Base-by-base conservation (phyloP, 768 basidiomycete genomes). In the Pulveroboletus sp. region DNA sequence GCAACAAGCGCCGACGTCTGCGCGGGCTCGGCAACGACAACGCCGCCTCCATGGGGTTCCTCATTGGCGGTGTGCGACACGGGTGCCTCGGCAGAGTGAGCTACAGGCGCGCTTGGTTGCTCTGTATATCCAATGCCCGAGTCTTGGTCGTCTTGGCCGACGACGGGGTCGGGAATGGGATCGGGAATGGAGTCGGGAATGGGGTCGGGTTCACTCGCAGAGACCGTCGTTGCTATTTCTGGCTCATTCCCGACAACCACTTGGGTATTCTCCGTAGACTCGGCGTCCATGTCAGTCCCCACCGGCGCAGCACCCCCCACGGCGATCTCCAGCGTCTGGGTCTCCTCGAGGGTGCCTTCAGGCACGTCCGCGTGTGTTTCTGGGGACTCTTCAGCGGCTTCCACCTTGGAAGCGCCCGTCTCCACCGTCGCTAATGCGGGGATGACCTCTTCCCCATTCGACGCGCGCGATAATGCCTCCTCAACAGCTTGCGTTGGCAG, bases 391-490 rank as follows among this genome's bases (percentile, higher is more conserved):
- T 49, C 13, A 29, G 33, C 10, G 23, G 37, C 19, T 33, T 47
- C 49, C 16, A 13, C 24, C 27, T 32, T 44, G 16, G 21, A 41
- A 25, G 23, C 36, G 33, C 45, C 25, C 11, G 37, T 24, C n/a
- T 45, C 38, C 16, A 23, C 19, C 45, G 51, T 33, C 14, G 42
- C 35, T 40, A 49, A 21, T 2, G 38, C 23, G 42, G 35, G 23
- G 12, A 10, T 25, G 5, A 24, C 13, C 12, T 11, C 45, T 62
- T 62, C 46, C 43, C 16, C 27, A 19, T 33, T n/a, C 13, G 20
- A 43, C 19, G 8, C 21, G 10, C 40, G 13, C 17, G 32, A 34
- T 23, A 20, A 14, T 21, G 40, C 29, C 3, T 14, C 49, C 17
- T 13, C 35, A 27, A 17, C 16, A 47, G 24, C 37, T 19, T 49